Base-by-base conservation (phyloP, 2,329 filamentous ascomycete species). In the Herpotrichia juniperi region DNA sequence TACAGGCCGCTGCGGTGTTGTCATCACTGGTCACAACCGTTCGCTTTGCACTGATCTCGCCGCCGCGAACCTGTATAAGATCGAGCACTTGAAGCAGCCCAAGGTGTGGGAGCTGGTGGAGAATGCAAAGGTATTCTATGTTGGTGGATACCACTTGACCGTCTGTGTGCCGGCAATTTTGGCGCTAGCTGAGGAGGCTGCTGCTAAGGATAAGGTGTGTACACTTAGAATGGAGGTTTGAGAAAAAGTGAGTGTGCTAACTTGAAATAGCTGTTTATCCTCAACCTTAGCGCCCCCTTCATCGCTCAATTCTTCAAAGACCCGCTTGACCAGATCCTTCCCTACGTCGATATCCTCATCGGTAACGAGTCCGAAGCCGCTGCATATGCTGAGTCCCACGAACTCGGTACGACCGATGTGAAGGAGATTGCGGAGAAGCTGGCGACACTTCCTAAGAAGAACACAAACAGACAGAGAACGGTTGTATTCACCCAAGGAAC, bases 231-330 rank as follows among this genome's bases (percentile, higher is more conserved):
- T 12, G 16, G 39, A 42, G n/a, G 21, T n/a, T 22, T 17, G 10
- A 21, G 16, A 32, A 31, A 16, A 17, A 2, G 8, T 8, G 12
- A n/a, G 2, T 12, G 4, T 37, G 35, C 52, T 65, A 19, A 65
- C 32, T 12, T 6, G 7, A 1, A 16, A 25, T 43, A 84, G 83
- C 73, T 83, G 57, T 96, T 97, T 76, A 86, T 93, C 66, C 87
- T 99, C 65, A 96, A 92, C 64, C 86, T 99, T 56, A 94, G 91
- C 46, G 94, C 94, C 7, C 94, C 94, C 54, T 99, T 99, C 82
- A 96, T 99, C 70, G 81, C 89, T 32, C 89, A 96, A 74, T 96
- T 97, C 84, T 99, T 97, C 88, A 97, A 97, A 83, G 93, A 97
- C 44, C 89, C 87, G 61, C 85, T 99, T 42, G 91, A 96, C 77